Base-by-base conservation (phyloP, 495 filamentous ascomycete genomes). In the Letharia columbiana region DNA sequence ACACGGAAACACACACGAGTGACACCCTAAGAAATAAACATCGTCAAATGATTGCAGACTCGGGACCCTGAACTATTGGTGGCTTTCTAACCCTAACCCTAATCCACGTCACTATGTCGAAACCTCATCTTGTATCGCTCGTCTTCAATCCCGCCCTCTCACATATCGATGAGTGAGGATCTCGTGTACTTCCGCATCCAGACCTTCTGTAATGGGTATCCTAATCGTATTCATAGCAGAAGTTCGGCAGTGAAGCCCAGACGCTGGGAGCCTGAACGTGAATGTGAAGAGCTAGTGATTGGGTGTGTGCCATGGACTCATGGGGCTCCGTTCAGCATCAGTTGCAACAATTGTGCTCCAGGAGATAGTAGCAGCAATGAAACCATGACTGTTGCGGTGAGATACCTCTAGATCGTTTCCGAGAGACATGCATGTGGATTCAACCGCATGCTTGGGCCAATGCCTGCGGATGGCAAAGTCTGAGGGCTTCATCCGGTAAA, bases 1-100 rank as follows among this genome's bases (percentile, higher is more conserved):
- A 68, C 40, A 66, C 59, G 58, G 45, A 67, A 20, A 63, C 20
- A 35, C n/a, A 50, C 4, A 47, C 31, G 49, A 23, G 13, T 64
- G 44, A 52, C 57, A 12, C 20, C 10, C 31, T 37, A n/a, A 37
- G 13, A 37, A 35, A 47, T 28, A 39, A 54, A 50, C 49, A 68
- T 66, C 11, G 44, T 63, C 41, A 65, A 47, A 39, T 41, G 54
- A 60, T 35, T 23, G 31, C 47, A 41, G 45, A 49, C 7, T 23
- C 45, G 31, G 37, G 45, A 31, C 40, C 8, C 37, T 18, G 42
- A 65, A 49, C 31, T 60, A 18, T 39, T 7, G 6, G 31, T 37
- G 40, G 54, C 37, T n/a, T 58, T 65, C 23, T 39, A 28, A 28
- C 23, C 23, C 23, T 28, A 28, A 28, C 23, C 23, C 23, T 28